Conservation (phyloP, 106 monocot genomes). For the Alisma plantagoaquatica region DNA sequence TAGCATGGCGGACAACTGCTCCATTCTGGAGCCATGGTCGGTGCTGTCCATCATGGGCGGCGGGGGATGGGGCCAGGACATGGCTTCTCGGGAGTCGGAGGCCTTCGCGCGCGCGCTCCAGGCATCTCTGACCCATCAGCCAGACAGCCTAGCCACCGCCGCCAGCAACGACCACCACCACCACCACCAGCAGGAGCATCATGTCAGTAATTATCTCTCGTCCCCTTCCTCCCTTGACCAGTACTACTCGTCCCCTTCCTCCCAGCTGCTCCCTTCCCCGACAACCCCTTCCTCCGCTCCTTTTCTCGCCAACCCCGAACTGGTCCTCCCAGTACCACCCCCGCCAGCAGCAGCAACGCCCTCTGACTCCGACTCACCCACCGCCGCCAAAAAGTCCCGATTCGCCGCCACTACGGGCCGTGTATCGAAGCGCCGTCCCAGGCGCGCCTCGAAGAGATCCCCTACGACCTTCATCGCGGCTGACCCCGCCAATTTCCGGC, state of each 20-base stretch:
- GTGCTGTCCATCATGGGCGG: background rate
- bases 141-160: background rate
- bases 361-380: slow-evolving; percentile 1
- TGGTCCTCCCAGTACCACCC: too few species aligned
- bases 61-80: background rate
- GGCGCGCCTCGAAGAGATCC: slow-evolving; percentile 7
- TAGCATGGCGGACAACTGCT: slow-evolving; percentile 8
- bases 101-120: background rate
- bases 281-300: too few species aligned
- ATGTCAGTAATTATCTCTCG: too few species aligned
- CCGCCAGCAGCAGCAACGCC: background rate
- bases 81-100: background rate
- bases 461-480: slow-evolving; percentile 17
- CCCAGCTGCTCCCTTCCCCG: too few species aligned
- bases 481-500: slow-evolving; percentile 16
- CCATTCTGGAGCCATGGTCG: slow-evolving; percentile 6
- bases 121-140: slow-evolving; percentile 4
- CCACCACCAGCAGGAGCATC: too few species aligned
- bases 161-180: background rate
- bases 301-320: background rate
- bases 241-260: too few species aligned
- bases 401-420: background rate
- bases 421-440: slow-evolving; percentile 7
- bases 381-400: background rate
- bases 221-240: too few species aligned